Base-by-base conservation (phyloP, 2,329 filamentous ascomycete genomes). In the Chaetothyriales sp. region DNA sequence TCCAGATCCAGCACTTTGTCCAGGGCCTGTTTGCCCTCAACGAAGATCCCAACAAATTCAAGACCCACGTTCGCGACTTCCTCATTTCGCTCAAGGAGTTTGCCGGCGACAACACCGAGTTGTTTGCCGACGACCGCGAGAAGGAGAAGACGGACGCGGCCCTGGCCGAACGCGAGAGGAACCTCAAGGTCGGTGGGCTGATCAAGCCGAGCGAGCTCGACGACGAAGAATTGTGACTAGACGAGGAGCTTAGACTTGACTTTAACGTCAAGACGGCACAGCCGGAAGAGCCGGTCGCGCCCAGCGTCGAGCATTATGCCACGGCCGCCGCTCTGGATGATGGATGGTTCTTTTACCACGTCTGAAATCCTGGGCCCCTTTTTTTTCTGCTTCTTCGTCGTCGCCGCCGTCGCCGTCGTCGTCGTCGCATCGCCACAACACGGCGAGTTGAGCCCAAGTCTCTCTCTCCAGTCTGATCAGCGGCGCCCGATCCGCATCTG, bases 151-250 rank as follows among this genome's bases (percentile, higher is more conserved):
- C 81, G 58, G 86, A 90, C 61, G 86, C 86, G 46, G 88, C 89
- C 67, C 82, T 85, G 47, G 86, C 88, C 19, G 94, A 98, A 67
- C 83, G 89, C 63, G 88, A 95, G 70, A 84, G 90, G 60, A 82
- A 87, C 56, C 86, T 90, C 72, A 97, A 95, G 76, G 88, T 98
- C 51, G 89, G 92, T 60, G 92, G 94, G 64, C 76, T 98, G 56
- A 76, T 98, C 64, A 97, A 98, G 76, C 94, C 92, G 48, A 92
- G 89, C n/a, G 92, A 98, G 68, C 80, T 98, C 65, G 90, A 89
- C 49, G 80, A 89, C 59, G 86, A 90, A 62, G 86, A 90, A 60
- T 66, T 77, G 62, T 95, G 89, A 95, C 86, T 89, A 57, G 72
- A 80, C 45, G 68, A 81, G 67, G 83, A 87, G 67, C 69, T 86